Evolutionary conservation across 352 stramenopile species (phyloP), one percentile per base, ranked within the genome.

Genomic region (Globisporangium cystogenes): DNA sequence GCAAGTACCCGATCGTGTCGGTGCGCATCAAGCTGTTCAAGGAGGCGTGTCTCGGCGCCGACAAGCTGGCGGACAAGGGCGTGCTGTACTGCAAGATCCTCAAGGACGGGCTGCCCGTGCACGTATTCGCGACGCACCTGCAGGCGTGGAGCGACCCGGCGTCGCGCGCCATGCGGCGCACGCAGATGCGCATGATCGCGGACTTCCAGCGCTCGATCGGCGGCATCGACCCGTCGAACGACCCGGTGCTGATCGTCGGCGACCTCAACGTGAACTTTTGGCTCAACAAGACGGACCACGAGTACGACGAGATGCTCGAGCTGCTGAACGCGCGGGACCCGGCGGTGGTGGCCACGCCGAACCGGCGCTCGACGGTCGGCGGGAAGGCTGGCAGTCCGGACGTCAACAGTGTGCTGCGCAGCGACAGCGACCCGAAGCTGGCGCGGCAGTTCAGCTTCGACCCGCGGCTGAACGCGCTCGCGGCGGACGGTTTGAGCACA

Each of bases 281-380:
- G 76, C 63, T 87, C 51, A 87, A 88, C 64, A 74, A 74, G 57
- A 74, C 69, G 6, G 85, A 84, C 37, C 52, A 73, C 33, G 81
- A 91, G 68, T 91, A 91, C 59, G 77, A 89, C 59, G 81, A 91
- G 59, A 89, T 91, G 81, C 65, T 91, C 29, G 50, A 69, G 15
- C 66, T 88, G 15, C 73, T 91, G 21, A 72, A 79, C 37, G 74
- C 70, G 4, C 60, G 68, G 1, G 77, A 91, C 50, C 63, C 77
- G 18, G 74, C 73, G 4, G 54, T 68, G 0, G 63, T 77, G 15
- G 51, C 40, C 7, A 31, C 62, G 31, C 41, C 64, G 53, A 36
- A 16, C 16, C 26, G 27, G 8, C 26, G 31, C 23, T 3, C 43
- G 14, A n/a, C 23, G 20, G 7, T 7, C 42, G 42, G 11, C 21